Conservation (phyloP, 345 rosid genomes). For the Eutrema heterophyllum region DNA sequence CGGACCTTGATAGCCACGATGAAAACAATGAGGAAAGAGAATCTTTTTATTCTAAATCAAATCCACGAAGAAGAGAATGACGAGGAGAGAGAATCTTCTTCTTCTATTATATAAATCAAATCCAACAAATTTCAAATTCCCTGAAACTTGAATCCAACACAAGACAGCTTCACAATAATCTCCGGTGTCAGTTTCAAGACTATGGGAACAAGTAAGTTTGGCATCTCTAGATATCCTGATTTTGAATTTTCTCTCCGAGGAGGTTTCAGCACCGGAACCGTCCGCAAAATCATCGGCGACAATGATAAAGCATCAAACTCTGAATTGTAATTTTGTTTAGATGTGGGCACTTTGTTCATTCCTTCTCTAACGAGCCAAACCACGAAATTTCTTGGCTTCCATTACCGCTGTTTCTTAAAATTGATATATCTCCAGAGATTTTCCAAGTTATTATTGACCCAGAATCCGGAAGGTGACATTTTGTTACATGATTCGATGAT, state of each 20-base stretch:
- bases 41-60: too few species aligned
- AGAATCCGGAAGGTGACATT: conserved; percentile 54
- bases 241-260: conserved; percentile 72
- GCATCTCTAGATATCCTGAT: conserved; percentile 69
- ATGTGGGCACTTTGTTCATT: conserved; percentile 48
- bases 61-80: too few species aligned
- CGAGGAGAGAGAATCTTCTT: too few species aligned
- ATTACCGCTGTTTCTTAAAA: conserved; percentile 67
- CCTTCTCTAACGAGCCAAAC: conserved; percentile 59
- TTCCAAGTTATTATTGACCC: conserved; percentile 53
- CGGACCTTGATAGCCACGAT: too few species aligned
- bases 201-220: conserved; percentile 72
- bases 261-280: conserved; percentile 63
- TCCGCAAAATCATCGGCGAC: neutral
- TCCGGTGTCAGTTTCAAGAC: conserved; percentile 50
- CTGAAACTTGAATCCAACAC: conserved; percentile 34
- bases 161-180: conserved; percentile 27
- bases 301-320: conserved; percentile 12
- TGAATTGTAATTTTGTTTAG: conserved; percentile 43
- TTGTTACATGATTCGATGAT: neutral
- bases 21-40: too few species aligned
- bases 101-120: neutral
- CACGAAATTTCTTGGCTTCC: conserved; percentile 69
- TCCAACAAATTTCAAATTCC: conserved; percentile 37
- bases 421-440: conserved; percentile 65